A percentile compares a stretch with the other conserved stretches of the same genome.
Evolutionary conservation across 176 grass and related monocot species (phyloP).

Genomic region (Bothriochloa decipiens): DNA sequence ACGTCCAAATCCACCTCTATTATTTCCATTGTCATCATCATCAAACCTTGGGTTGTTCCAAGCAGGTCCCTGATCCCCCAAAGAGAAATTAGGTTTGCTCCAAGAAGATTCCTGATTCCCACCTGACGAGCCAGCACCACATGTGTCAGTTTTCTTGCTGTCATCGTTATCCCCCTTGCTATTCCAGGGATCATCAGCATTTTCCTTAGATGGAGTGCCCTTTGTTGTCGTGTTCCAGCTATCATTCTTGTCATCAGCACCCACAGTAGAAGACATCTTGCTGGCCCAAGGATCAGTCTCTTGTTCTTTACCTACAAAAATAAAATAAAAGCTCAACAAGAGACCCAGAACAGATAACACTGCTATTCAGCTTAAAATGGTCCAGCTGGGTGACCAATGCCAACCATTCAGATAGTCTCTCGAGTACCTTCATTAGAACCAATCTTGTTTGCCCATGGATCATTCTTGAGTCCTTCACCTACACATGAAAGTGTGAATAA

Average conservation of each 20-base stretch:
- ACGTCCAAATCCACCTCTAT: conserved; percentile 46
- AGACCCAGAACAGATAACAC: conserved; percentile 7
- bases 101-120: conserved; percentile 50
- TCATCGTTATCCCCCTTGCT: conserved; percentile 39
- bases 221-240: conserved; percentile 23
- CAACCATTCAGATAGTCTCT: conserved; percentile 10
- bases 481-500: conserved; percentile 36
- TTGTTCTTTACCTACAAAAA: conserved; percentile 48
- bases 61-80: conserved; percentile 45
- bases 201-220: conserved; percentile 25
- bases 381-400: conserved; percentile 2
- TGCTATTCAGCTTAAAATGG: conserved; percentile 27
- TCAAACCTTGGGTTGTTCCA: conserved; percentile 48
- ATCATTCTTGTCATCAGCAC: conserved; percentile 19
- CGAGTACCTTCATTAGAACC: conserved; percentile 38
- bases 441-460: conserved; percentile 45
- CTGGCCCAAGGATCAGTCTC: conserved; percentile 58
- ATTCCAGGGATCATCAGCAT: conserved; percentile 44
- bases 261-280: conserved; percentile 41
- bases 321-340: conserved; percentile 22
- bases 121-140: conserved; percentile 42
- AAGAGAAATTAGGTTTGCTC: conserved; percentile 47
- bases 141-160: conserved; percentile 36
- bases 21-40: conserved; percentile 49
- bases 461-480: conserved; percentile 33